Conservation (phyloP, 345 rosid species). For the Carallia pectinifolia region DNA sequence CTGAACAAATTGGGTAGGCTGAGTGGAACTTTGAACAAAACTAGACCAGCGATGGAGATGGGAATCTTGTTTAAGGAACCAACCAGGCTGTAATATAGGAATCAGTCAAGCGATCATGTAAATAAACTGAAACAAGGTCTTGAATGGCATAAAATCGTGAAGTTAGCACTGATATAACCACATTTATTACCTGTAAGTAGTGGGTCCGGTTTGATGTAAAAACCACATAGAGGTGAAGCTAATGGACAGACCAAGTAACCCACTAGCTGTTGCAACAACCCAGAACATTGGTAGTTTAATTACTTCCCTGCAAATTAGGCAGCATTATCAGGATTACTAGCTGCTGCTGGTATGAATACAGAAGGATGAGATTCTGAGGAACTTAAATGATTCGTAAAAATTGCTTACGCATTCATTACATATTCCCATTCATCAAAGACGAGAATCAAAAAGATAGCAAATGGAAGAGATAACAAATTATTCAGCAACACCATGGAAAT, state of each 20-base stretch:
- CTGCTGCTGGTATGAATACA: not conserved
- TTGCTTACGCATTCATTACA: constrained; percentile 60
- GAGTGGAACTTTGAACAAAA: constrained; percentile 75
- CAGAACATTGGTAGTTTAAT: constrained; percentile 72
- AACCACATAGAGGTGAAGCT: constrained; percentile 99
- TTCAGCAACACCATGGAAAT: constrained; percentile 93
- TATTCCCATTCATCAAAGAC: constrained; percentile 74
- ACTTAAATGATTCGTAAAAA: not conserved
- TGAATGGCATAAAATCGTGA: too few relatives aligned
- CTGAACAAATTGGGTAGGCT: constrained; percentile 75
- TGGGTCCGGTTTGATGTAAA: constrained; percentile 89
- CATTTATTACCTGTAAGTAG: constrained; percentile 66
- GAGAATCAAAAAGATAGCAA: constrained; percentile 60
- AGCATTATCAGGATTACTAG: constrained; percentile 8
- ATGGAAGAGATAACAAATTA: constrained; percentile 78
- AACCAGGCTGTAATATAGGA: constrained; percentile 52
- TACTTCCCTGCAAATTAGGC: constrained; percentile 53
- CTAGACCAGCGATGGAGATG: constrained; percentile 67
- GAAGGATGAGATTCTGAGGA: not conserved
- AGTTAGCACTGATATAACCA: not conserved
- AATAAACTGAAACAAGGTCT: too few relatives aligned
- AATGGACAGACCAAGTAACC: constrained; percentile 82
- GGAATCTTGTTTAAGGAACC: constrained; percentile 95
- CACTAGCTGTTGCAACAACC: constrained; percentile 82
- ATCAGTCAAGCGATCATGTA: too few relatives aligned